A percentile compares a stretch with the other conserved stretches of the same genome.
Evolutionary conservation across 306 rosid species (phyloP).

Genomic region (Cajanus cajan): DNA sequence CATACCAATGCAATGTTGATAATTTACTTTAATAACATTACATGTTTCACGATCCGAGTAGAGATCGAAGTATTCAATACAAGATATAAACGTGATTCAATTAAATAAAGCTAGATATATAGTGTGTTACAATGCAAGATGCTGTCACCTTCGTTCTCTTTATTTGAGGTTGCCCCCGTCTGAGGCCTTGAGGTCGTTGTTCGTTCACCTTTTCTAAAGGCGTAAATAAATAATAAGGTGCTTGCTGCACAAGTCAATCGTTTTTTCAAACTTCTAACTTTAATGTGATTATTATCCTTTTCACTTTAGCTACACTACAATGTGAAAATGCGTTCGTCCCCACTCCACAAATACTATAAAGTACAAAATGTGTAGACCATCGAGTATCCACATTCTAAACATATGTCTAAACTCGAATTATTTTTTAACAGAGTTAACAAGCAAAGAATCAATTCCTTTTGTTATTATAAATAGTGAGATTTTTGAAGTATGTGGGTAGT

Average conservation of each 20-base stretch:
- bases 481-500: too few relatives aligned
- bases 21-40: too few relatives aligned
- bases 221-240: constrained; percentile 6
- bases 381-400: neutral
- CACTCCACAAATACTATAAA: constrained; percentile 5
- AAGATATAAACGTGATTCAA: neutral
- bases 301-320: constrained; percentile 13
- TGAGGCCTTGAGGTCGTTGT: constrained; percentile 18
- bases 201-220: constrained; percentile 33
- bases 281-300: neutral
- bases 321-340: neutral
- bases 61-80: too few relatives aligned
- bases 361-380: neutral
- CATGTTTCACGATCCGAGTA: too few relatives aligned
- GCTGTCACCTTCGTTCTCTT: constrained; percentile 29
- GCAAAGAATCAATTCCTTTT: constrained; percentile 20
- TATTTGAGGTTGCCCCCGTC: constrained; percentile 7
- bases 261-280: constrained; percentile 29
- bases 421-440: neutral
- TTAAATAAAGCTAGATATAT: neutral
- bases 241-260: constrained; percentile 30
- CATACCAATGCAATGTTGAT: too few relatives aligned
- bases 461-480: too few relatives aligned
- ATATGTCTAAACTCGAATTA: neutral
- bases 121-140: neutral